A percentile compares a stretch with the other conserved stretches of the same genome.
These are phyloP conservation scores for Symbiodinium natans DNA, from an alignment of 73 alveolate genomes.

Conservation along the genomic window DNA sequence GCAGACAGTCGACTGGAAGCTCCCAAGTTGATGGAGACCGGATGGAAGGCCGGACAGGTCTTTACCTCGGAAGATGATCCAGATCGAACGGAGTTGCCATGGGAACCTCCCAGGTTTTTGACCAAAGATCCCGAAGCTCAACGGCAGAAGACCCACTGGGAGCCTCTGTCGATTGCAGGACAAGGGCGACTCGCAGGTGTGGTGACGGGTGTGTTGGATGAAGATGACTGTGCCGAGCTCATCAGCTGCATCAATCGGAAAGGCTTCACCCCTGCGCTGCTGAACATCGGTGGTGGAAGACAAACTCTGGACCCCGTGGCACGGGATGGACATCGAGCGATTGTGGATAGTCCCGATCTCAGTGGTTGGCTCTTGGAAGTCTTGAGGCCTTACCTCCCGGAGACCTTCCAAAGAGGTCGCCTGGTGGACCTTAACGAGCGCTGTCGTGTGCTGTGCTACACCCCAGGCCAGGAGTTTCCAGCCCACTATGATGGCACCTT, in stretches of 20 bases:
- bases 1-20: conserved; percentile 10
- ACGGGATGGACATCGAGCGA: not conserved
- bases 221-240: conserved; percentile 57
- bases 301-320: not conserved
- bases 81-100: conserved; percentile 9
- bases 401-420: not conserved
- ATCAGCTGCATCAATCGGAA: conserved; percentile 20
- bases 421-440: conserved; percentile 4
- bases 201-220: not conserved
- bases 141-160: conserved; percentile 7
- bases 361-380: not conserved
- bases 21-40: not conserved
- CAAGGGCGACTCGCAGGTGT: conserved; percentile 6
- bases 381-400: conserved; percentile 17
- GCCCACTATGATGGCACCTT: not conserved
- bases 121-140: conserved; percentile 17
- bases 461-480: conserved; percentile 6
- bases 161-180: not conserved
- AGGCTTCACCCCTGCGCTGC: conserved; percentile 20
- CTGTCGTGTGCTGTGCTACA: conserved; percentile 16
- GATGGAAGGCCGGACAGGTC: conserved; percentile 25
- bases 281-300: not conserved
- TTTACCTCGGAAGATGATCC: conserved; percentile 28
- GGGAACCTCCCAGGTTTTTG: conserved; percentile 45
- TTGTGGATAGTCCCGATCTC: not conserved